A percentile compares a stretch with the other conserved stretches of the same genome.
phyloP scores from a whole-genome alignment of 768 basidiomycete species.

The Phanerochaete carnosa region DNA sequence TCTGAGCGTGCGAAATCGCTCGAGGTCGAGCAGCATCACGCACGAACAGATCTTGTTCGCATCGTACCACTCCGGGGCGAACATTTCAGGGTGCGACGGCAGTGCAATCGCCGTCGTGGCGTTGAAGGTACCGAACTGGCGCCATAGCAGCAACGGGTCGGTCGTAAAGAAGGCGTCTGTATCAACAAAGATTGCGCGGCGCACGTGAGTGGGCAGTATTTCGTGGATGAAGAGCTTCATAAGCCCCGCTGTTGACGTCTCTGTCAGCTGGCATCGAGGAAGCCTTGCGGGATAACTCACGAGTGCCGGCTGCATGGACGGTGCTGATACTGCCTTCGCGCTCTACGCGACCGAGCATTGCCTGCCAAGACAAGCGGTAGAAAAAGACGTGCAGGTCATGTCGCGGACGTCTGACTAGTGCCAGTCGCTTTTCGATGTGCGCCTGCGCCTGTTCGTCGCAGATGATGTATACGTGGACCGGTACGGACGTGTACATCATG shows the following conservation, averaged over 20 bases:
- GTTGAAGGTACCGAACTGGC: constrained; percentile 33
- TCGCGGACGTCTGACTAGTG: constrained; percentile 35
- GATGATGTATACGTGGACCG: constrained; percentile 25
- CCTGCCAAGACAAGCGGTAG: constrained; percentile 37
- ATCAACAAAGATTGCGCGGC: constrained; percentile 46
- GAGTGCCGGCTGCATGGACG: constrained; percentile 45
- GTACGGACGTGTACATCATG: constrained; percentile 18
- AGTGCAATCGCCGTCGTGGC: constrained; percentile 38
- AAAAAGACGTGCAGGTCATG: constrained; percentile 38
- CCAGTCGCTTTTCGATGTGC: constrained; percentile 36
- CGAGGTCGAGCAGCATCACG: constrained; percentile 49
- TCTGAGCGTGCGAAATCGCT: constrained; percentile 38
- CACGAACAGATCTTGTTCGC: constrained; percentile 44
- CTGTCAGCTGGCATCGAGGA: neutral
- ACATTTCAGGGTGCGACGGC: constrained; percentile 42
- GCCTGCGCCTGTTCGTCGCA: constrained; percentile 41
- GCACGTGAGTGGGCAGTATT: constrained; percentile 39
- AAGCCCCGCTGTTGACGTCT: constrained; percentile 32
- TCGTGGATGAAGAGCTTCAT: constrained; percentile 56
- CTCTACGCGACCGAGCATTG: constrained; percentile 40
- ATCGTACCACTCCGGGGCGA: constrained; percentile 38
- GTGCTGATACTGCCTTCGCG: constrained; percentile 44
- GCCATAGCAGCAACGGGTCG: constrained; percentile 45
- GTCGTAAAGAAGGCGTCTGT: constrained; percentile 48
- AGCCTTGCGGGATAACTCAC: constrained; percentile 28